These are phyloP conservation scores for Pythium diclinum DNA, from an alignment of 352 stramenopile genomes.

Conservation along the genomic window DNA sequence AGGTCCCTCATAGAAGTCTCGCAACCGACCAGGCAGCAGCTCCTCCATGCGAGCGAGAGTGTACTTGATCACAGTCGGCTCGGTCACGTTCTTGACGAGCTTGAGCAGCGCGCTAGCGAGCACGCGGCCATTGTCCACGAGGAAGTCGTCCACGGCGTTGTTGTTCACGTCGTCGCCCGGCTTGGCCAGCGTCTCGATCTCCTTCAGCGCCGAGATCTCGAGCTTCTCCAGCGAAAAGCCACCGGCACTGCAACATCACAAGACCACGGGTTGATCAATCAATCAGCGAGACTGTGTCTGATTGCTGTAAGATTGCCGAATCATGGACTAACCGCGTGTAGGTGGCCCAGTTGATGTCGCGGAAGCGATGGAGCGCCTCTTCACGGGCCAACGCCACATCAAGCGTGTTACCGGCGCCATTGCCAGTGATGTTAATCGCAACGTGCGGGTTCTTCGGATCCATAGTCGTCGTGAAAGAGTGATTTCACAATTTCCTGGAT, in stretches of 20 bases:
- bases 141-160: conserved; percentile 72
- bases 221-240: conserved; percentile 83
- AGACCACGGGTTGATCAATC: background rate
- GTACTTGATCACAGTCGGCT: conserved; percentile 85
- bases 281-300: background rate
- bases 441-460: conserved; percentile 58
- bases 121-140: conserved; percentile 61
- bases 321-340: conserved; percentile 64
- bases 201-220: conserved; percentile 83
- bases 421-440: conserved; percentile 61
- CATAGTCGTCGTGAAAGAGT: conserved; percentile 28
- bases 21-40: conserved; percentile 57
- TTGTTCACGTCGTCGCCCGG: conserved; percentile 55
- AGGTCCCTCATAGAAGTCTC: too few relatives aligned
- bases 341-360: conserved; percentile 88
- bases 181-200: conserved; percentile 78
- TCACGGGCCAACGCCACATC: conserved; percentile 75
- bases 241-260: conserved; percentile 36
- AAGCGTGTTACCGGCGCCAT: conserved; percentile 37
- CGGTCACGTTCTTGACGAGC: conserved; percentile 86
- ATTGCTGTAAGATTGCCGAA: background rate
- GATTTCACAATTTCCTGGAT: background rate
- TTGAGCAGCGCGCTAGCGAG: conserved; percentile 73
- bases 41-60: conserved; percentile 85
- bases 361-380: conserved; percentile 83